Percentiles rank a stretch among this genome's conserved stretches.
These are phyloP conservation scores for Eleusine coracana DNA, from an alignment of 176 grass and related monocot genomes.

Conservation along the genomic window DNA sequence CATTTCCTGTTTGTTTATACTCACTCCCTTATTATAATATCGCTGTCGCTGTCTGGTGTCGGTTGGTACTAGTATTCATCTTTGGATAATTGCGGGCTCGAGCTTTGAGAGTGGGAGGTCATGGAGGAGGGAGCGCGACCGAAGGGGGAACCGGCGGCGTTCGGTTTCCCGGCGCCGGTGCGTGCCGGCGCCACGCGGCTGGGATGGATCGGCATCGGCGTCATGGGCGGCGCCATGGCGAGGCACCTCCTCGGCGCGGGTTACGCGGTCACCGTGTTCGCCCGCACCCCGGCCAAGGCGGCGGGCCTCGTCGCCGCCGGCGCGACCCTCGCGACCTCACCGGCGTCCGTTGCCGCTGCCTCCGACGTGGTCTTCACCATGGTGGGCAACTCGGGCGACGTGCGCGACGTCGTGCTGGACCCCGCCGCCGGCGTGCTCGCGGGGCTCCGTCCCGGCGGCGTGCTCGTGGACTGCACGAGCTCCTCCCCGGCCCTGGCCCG, in stretches of 20 bases:
- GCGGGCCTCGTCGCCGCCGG: slow-evolving; percentile 43
- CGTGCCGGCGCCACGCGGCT: slow-evolving; percentile 51
- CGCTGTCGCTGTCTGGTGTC: background rate
- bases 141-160: background rate
- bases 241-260: slow-evolving; percentile 60
- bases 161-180: slow-evolving; percentile 55
- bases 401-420: slow-evolving; percentile 59
- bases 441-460: slow-evolving; percentile 45
- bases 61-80: background rate
- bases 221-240: slow-evolving; percentile 84
- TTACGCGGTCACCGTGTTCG: slow-evolving; percentile 61
- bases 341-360: slow-evolving; percentile 47
- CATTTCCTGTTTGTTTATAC: background rate
- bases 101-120: background rate
- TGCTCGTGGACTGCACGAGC: slow-evolving; percentile 80
- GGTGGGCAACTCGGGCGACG: slow-evolving; percentile 73
- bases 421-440: slow-evolving; percentile 47
- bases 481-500: slow-evolving; percentile 63
- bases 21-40: background rate
- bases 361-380: slow-evolving; percentile 84
- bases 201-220: slow-evolving; percentile 78
- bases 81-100: slow-evolving; percentile 27
- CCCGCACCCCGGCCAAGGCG: slow-evolving; percentile 69
- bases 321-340: slow-evolving; percentile 51
- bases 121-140: slow-evolving; percentile 9